These are phyloP conservation scores for Achaetomium macrosporum DNA, from an alignment of 2,329 filamentous ascomycete species.

Conservation along the genomic window DNA sequence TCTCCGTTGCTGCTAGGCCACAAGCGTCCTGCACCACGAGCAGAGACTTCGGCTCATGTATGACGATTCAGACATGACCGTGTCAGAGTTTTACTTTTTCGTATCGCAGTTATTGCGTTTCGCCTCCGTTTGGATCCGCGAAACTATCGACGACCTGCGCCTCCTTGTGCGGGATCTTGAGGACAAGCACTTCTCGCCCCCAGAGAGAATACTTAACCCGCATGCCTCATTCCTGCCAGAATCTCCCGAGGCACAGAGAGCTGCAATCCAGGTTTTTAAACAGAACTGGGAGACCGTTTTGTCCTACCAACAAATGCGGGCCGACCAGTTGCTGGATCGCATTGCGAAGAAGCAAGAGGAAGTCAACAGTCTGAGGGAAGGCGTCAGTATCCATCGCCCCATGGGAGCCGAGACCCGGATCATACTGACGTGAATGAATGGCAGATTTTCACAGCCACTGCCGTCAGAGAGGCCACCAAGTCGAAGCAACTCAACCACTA, in stretches of 20 bases:
- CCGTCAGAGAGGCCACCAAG: constrained; percentile 13
- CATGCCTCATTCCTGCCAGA: too few species aligned
- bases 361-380: background rate
- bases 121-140: background rate
- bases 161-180: background rate
- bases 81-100: background rate
- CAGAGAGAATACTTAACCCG: background rate
- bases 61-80: background rate
- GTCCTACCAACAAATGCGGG: background rate
- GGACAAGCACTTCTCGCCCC: too few species aligned
- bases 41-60: background rate
- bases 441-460: constrained; percentile 9
- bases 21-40: background rate
- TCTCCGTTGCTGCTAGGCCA: too few species aligned
- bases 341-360: background rate
- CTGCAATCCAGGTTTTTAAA: too few species aligned
- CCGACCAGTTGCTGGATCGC: background rate
- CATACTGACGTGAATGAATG: too few species aligned
- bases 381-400: too few species aligned
- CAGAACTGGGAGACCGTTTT: background rate
- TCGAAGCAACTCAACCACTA: constrained; percentile 13
- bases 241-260: too few species aligned
- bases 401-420: too few species aligned
- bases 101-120: background rate
- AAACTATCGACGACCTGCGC: background rate